phyloP scores from a whole-genome alignment of 1,284 basidiomycete species.

The Cutaneotrichosporon sp. region DNA sequence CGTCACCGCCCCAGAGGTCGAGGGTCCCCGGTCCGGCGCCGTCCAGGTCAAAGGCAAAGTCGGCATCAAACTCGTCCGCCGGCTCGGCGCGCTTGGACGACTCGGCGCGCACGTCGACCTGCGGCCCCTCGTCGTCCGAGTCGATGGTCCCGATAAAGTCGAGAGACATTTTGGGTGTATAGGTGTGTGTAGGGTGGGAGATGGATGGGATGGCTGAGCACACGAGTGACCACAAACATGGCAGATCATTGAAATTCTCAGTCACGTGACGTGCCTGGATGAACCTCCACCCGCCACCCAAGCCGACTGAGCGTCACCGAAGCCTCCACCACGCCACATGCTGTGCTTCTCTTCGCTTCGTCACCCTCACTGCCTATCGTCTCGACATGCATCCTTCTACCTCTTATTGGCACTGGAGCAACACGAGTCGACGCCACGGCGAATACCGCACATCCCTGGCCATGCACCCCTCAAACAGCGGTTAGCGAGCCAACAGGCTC shows the following conservation, averaged over 20 bases:
- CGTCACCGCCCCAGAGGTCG: constrained; percentile 48
- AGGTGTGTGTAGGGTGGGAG: not conserved
- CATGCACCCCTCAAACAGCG: not conserved
- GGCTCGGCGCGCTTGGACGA: constrained; percentile 21
- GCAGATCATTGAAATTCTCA: constrained; percentile 20
- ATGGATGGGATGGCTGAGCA: too few relatives aligned
- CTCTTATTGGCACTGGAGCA: not conserved
- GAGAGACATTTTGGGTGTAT: constrained; percentile 26
- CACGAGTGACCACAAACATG: not conserved
- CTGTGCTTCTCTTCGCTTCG: not conserved
- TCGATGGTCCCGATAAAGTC: constrained; percentile 55
- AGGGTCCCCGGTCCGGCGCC: constrained; percentile 60
- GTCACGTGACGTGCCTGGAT: constrained; percentile 8
- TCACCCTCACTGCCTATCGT: not conserved
- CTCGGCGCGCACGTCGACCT: constrained; percentile 28
- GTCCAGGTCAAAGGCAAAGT: constrained; percentile 78
- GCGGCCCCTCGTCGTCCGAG: constrained; percentile 52
- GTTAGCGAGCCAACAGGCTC: not conserved
- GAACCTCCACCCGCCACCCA: not conserved
- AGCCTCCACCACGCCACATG: not conserved
- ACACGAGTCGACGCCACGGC: not conserved
- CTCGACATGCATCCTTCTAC: not conserved
- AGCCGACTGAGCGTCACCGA: too few relatives aligned
- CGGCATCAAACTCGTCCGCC: constrained; percentile 68
- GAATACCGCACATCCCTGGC: not conserved